Base-by-base conservation (phyloP, 2,329 filamentous ascomycete species). In the Hypoxylon sp. region DNA sequence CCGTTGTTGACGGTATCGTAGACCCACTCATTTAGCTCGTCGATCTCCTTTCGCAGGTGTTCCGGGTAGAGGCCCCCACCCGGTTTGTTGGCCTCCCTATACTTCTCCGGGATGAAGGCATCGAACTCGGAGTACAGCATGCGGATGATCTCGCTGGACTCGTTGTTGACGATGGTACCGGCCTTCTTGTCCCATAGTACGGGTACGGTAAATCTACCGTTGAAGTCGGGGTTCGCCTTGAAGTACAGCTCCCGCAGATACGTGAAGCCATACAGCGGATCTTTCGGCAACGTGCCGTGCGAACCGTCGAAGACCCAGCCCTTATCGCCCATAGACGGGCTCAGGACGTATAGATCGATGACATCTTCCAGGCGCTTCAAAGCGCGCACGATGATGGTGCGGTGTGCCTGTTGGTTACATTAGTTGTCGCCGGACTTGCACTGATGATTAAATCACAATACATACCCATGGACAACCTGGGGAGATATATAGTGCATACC, bases 61-160 rank as follows among this genome's bases (percentile, higher is more conserved):
- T 80, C 71, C 0, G 90, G 90, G 63, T 88, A 87, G n/a, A 90
- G 81, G 2, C 88, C 87, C 3, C 88, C 78, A 1, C 82, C 82
- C 0, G 82, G 80, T 52, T 80, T 82, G 61, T 81, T 85, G 0
- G 46, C 75, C 69, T 91, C 89, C 6, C 84, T 84, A 63, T 84
- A 81, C 58, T 85, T 69, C 19, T 83, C 82, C 0, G 85, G 84
- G 1, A 90, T 75, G 5, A 90, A 74, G 51, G 84, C 80, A 67
- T 94, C 91, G 74, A 94, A 94, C 60, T 89, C 91, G 10, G 85
- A 84, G 79, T 93, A 93, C 67, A 96, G 83, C 91, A 95, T 94
- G 70, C 92, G 87, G 72, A 96, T 93, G 72, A 96, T 95, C 78
- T 96, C 93, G 57, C 88, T 88, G 60, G 90, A 92, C 82, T 96